Conservation (phyloP, 2,329 filamentous ascomycete genomes). For the Juglanconis sp. region DNA sequence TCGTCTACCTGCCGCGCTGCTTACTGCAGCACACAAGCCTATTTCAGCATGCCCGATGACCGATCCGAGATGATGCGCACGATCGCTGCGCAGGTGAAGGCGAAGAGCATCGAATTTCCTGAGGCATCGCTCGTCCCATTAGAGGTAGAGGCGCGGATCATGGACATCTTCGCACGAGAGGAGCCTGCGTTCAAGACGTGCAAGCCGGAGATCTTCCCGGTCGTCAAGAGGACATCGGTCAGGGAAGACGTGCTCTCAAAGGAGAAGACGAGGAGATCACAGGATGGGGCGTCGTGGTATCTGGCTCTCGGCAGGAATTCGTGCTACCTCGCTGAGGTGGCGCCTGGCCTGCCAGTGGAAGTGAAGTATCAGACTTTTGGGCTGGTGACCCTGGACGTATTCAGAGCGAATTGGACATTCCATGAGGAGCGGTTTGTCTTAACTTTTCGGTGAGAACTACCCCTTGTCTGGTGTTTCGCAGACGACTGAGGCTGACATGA, state of each 20-base stretch:
- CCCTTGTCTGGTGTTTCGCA: not conserved
- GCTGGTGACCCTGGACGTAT: slow-evolving; percentile 48
- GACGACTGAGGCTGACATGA: not conserved
- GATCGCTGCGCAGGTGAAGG: slow-evolving; percentile 37
- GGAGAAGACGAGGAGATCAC: slow-evolving; percentile 42
- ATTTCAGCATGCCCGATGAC: slow-evolving; percentile 46
- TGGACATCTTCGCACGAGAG: slow-evolving; percentile 42
- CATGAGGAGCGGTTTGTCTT: slow-evolving; percentile 56
- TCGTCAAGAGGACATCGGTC: slow-evolving; percentile 46
- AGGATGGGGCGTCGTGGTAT: slow-evolving; percentile 52
- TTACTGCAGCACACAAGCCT: slow-evolving; percentile 46
- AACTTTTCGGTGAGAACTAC: slow-evolving; percentile 42
- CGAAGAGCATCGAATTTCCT: slow-evolving; percentile 30
- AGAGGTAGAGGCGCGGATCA: slow-evolving; percentile 46
- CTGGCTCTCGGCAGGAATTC: slow-evolving; percentile 52
- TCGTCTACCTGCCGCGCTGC: slow-evolving; percentile 40
- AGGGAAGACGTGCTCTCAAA: slow-evolving; percentile 32
- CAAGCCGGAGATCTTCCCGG: slow-evolving; percentile 47
- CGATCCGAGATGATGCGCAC: slow-evolving; percentile 48
- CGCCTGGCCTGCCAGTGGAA: slow-evolving; percentile 43
- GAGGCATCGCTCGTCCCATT: slow-evolving; percentile 39
- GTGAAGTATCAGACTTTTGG: slow-evolving; percentile 50
- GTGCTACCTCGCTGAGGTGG: slow-evolving; percentile 50
- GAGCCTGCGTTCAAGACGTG: slow-evolving; percentile 36
- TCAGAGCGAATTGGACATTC: slow-evolving; percentile 47